Percentiles rank a stretch among this genome's conserved stretches.
phyloP scores from a whole-genome alignment of 495 filamentous ascomycete genomes.

The Penicillium antarcticum region DNA sequence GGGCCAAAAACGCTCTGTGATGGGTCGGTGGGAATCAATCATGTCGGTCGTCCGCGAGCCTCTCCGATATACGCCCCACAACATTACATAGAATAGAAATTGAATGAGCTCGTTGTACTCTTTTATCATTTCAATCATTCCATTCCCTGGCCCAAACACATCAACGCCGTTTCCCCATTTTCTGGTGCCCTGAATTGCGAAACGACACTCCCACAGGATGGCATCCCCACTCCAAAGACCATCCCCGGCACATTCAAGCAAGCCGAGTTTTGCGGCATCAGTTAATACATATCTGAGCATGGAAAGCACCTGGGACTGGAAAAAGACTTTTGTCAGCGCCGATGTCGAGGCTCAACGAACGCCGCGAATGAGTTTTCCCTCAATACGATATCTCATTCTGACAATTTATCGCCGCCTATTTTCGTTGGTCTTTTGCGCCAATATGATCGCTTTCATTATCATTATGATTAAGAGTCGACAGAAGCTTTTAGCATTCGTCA shows the following conservation, averaged over 20 bases:
- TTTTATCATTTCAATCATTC: too few relatives aligned
- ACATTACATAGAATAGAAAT: too few relatives aligned
- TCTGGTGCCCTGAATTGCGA: too few relatives aligned
- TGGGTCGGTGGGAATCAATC: too few relatives aligned
- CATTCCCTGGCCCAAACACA: too few relatives aligned
- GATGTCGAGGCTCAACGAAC: neutral
- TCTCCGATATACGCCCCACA: too few relatives aligned
- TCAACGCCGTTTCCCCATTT: too few relatives aligned
- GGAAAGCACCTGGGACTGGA: slow-evolving; percentile 4
- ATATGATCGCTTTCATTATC: slow-evolving; percentile 45
- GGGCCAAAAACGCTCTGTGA: too few relatives aligned
- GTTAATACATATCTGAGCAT: neutral
- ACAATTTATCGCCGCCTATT: slow-evolving; percentile 53
- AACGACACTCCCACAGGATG: too few relatives aligned
- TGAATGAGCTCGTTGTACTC: too few relatives aligned
- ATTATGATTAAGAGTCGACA: slow-evolving; percentile 31
- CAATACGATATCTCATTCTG: slow-evolving; percentile 36
- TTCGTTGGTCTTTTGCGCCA: slow-evolving; percentile 49
- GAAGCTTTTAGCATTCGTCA: slow-evolving; percentile 38
- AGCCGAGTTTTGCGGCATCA: slow-evolving; percentile 2
- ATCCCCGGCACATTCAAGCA: slow-evolving; percentile 1
- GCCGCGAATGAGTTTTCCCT: slow-evolving; percentile 8
- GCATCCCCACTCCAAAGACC: neutral
- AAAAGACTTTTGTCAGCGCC: neutral
- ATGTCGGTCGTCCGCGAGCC: too few relatives aligned